A percentile compares a stretch with the other conserved stretches of the same genome.
Conservation (phyloP, 192 early-diverging fungal species). For the Backusella morwellensis region DNA sequence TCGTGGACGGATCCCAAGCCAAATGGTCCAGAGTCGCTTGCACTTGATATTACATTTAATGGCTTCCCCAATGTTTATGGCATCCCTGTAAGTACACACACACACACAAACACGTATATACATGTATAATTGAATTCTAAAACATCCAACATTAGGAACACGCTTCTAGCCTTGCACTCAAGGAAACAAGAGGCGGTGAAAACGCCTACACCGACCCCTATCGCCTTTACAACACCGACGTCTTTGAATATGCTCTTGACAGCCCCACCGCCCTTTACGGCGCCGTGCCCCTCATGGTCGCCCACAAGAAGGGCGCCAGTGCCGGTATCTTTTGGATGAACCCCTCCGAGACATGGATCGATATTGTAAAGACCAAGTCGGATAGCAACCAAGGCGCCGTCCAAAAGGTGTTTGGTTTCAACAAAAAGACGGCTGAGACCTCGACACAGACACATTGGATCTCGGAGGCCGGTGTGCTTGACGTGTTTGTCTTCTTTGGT, state of each 20-base stretch:
- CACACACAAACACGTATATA: neutral
- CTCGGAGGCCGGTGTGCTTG: conserved; percentile 87
- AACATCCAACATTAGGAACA: conserved; percentile 60
- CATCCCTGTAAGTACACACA: conserved; percentile 57
- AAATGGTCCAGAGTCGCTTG: conserved; percentile 89
- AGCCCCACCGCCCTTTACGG: conserved; percentile 98
- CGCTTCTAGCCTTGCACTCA: conserved; percentile 80
- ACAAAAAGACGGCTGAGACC: conserved; percentile 21
- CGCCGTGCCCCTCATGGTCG: conserved; percentile 90
- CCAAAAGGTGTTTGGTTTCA: conserved; percentile 29
- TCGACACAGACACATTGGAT: conserved; percentile 87
- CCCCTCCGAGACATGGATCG: conserved; percentile 97
- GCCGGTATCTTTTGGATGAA: conserved; percentile 92
- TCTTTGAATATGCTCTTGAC: conserved; percentile 96
- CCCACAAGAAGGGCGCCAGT: conserved; percentile 72
- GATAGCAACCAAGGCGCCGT: conserved; percentile 10
- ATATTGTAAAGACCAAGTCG: conserved; percentile 71
- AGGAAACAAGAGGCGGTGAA: conserved; percentile 76
- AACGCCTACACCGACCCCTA: conserved; percentile 88
- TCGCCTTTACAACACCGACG: conserved; percentile 95
- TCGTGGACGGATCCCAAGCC: conserved; percentile 92
- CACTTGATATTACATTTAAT: conserved; percentile 88
- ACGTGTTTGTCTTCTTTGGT: conserved; percentile 85
- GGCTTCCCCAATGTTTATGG: conserved; percentile 90
- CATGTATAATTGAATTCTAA: neutral